Conservation (phyloP, 2,329 filamentous ascomycete genomes). For the Botrytis porri region DNA sequence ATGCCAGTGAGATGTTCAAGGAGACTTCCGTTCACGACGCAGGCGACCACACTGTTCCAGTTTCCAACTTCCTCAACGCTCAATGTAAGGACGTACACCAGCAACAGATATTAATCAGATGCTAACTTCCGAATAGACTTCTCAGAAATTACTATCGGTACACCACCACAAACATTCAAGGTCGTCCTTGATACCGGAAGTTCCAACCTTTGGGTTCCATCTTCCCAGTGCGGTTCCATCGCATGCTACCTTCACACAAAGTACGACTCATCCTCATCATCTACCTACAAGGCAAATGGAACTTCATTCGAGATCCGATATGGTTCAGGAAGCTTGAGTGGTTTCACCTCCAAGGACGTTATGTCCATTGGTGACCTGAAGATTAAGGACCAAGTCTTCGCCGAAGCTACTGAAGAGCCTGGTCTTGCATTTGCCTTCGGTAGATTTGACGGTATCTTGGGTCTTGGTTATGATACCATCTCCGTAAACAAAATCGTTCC, state of each 20-base stretch:
- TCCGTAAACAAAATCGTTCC: slow-evolving; percentile 95
- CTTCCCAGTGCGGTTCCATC: slow-evolving; percentile 84
- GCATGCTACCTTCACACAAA: slow-evolving; percentile 97
- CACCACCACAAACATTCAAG: slow-evolving; percentile 93
- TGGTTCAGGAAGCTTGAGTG: slow-evolving; percentile 89
- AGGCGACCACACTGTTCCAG: slow-evolving; percentile 74
- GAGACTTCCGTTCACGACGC: slow-evolving; percentile 65
- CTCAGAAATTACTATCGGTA: slow-evolving; percentile 91
- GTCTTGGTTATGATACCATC: slow-evolving; percentile 91
- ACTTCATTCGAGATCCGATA: slow-evolving; percentile 90
- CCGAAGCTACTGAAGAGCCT: slow-evolving; percentile 92
- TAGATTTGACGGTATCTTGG: slow-evolving; percentile 93
- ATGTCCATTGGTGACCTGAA: slow-evolving; percentile 85
- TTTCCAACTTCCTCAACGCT: slow-evolving; percentile 97
- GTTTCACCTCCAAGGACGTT: slow-evolving; percentile 87
- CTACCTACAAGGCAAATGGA: slow-evolving; percentile 91
- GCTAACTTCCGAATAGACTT: slow-evolving; percentile 64
- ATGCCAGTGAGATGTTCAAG: slow-evolving; percentile 76
- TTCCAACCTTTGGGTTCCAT: slow-evolving; percentile 99
- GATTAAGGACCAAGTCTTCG: slow-evolving; percentile 89
- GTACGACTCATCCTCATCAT: slow-evolving; percentile 89
- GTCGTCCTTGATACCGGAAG: slow-evolving; percentile 97
- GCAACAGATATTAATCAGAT: neutral
- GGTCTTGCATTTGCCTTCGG: slow-evolving; percentile 97
- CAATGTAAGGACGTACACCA: slow-evolving; percentile 67